Percentiles rank a stretch among this genome's conserved stretches.
phyloP scores from a whole-genome alignment of 2,329 filamentous ascomycete genomes.

The Teratosphaeria nubilosa region DNA sequence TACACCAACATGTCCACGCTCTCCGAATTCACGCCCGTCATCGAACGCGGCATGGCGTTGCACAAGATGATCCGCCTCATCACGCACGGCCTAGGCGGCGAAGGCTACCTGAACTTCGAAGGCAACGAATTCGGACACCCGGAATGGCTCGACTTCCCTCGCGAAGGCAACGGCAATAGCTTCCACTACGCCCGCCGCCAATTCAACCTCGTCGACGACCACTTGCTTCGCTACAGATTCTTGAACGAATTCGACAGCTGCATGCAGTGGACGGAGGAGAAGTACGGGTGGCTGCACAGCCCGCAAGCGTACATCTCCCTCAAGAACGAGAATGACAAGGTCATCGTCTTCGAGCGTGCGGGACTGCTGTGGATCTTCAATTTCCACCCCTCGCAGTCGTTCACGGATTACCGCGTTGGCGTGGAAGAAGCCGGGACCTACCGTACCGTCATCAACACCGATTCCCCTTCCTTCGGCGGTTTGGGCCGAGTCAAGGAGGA shows the following conservation, averaged over 20 bases:
- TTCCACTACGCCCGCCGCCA: slow-evolving; percentile 56
- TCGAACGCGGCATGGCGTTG: slow-evolving; percentile 80
- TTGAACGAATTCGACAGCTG: slow-evolving; percentile 87
- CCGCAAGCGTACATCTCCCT: slow-evolving; percentile 84
- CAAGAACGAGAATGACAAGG: slow-evolving; percentile 89
- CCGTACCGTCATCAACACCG: slow-evolving; percentile 72
- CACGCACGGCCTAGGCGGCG: slow-evolving; percentile 82
- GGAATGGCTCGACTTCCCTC: slow-evolving; percentile 97
- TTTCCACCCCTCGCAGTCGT: slow-evolving; percentile 78
- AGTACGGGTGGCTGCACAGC: slow-evolving; percentile 82
- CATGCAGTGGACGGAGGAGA: slow-evolving; percentile 81
- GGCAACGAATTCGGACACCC: slow-evolving; percentile 98
- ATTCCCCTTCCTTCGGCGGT: slow-evolving; percentile 68
- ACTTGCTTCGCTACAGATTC: slow-evolving; percentile 75
- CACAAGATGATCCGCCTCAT: slow-evolving; percentile 97
- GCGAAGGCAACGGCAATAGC: slow-evolving; percentile 52
- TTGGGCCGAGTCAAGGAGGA: slow-evolving; percentile 64
- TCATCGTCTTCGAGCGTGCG: slow-evolving; percentile 88
- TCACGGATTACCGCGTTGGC: slow-evolving; percentile 84
- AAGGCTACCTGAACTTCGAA: slow-evolving; percentile 97
- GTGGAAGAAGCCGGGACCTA: slow-evolving; percentile 80
- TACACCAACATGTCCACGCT: slow-evolving; percentile 95
- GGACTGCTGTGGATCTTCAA: slow-evolving; percentile 93
- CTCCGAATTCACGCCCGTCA: slow-evolving; percentile 72
- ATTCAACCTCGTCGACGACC: slow-evolving; percentile 82